Base-by-base conservation (phyloP, 257 asterid genomes). In the Solanum etuberosum region DNA sequence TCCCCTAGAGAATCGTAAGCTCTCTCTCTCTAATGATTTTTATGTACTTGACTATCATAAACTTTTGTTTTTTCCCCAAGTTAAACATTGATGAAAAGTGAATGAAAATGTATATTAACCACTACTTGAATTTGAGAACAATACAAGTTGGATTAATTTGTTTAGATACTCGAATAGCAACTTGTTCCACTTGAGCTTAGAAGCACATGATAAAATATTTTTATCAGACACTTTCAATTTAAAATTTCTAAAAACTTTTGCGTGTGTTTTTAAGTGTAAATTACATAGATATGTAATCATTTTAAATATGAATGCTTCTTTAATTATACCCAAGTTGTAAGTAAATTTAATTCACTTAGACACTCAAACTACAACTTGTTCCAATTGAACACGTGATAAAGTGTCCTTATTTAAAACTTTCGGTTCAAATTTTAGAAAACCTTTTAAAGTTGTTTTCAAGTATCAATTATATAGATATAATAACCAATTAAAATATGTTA, bases 1-100 rank as follows among this genome's bases (percentile, higher is more conserved):
- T 91, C 95, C 86, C 94, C 95, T 21, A 94, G 91, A 83, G 98
- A 94, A 91, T 89, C 95, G 99, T 97, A 94, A 93, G 95, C 89
- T 84, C 70, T 59, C 81, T 32, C 20, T 88, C 48, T 51, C 67
- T 61, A n/a, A 31, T 61, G 68, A 67, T 67, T 13, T 27, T 67
- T 67, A 27, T 27, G 73, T 67, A 67, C 73, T 13, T 27, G 23
- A 9, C 9, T 73, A 21, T 21, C 16, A 4, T 11, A 37, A 21
- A 1, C 5, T 35, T 35, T 73, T 21, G 25, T 4, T 12, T 74
- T 74, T 37, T 21, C 1, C 21, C 82, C 27, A 74, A 74, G 15
- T 15, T 35, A 21, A 73, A 14, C 10, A 11, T 37, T 74, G 12
- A 16, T 21, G 23, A 42, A 6, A 48, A 32, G 35, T 48, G 48